Base-by-base conservation (phyloP, 2,329 filamentous ascomycete genomes). In the Arthrobotrys entomopaga region DNA sequence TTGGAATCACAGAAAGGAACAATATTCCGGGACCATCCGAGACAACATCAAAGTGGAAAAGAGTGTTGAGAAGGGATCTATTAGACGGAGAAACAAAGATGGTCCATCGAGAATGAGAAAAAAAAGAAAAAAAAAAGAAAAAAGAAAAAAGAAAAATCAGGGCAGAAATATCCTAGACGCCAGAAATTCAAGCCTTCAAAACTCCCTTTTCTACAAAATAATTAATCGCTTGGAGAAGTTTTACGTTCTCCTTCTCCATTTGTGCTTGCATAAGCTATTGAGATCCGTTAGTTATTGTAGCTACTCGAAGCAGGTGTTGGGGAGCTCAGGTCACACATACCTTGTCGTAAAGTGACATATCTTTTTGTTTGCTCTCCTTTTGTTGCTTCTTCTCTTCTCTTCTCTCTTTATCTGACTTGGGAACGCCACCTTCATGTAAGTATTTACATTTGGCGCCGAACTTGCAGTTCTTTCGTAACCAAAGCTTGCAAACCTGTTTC, bases 231-330 rank as follows among this genome's bases (percentile, higher is more conserved):
- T 73, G 69, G 7, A 73, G 56, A 15, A 73, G 61, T 42, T 73
- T 73, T 15, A 73, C 69, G 20, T 73, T 73, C 54, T 73, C 69
- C 22, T 73, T 73, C 26, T 73, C 69, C 69, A 73, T 73, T 46
- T 73, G 69, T 10, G 69, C 69, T 58, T 73, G 69, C 69, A 73
- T 73, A 20, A 73, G 63, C 69, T 73, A 26, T 34, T 7, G 19
- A 6, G 16, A 50, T 43, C 19, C 7, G 29, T 72, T 61, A 72
- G 67, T 43, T 13, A 53, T 16, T 19, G 57, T n/a, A n/a, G 6
- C 54, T 10, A 59, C 4, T 19, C 19, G 20, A 46, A 10, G 29
- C 7, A 54, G 5, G 20, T 26, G 48, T 8, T 7, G 6, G n/a
- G 38, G 5, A 22, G 1, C 11, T 54, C 13, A 15, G n/a, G 42